A percentile compares a stretch with the other conserved stretches of the same genome.
Evolutionary conservation across 2,329 filamentous ascomycete genomes (phyloP).

Genomic region (Blumeriella jaapii): DNA sequence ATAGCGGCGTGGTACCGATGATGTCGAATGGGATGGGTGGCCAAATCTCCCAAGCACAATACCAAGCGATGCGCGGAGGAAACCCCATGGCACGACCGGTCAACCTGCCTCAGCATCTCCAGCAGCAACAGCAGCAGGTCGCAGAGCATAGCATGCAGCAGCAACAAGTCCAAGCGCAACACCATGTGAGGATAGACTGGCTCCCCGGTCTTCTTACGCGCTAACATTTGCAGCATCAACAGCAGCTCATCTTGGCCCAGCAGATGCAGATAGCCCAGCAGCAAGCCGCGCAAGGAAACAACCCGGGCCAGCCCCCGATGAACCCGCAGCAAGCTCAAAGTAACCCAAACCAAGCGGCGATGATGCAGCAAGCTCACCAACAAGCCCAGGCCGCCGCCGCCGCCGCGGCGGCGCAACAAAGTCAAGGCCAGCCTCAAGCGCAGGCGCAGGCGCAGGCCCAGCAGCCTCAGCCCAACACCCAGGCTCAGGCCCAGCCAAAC

Average conservation of each 20-base stretch:
- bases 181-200: conserved; percentile 14
- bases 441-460: conserved; percentile 35
- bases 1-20: conserved; percentile 38
- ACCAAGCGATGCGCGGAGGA: conserved; percentile 39
- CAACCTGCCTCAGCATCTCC: conserved; percentile 34
- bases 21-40: conserved; percentile 45
- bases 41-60: conserved; percentile 39
- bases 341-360: conserved; percentile 28
- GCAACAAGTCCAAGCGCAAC: conserved; percentile 28
- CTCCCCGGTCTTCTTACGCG: conserved; percentile 1
- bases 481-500: conserved; percentile 32
- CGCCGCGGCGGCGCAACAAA: conserved; percentile 30
- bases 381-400: conserved; percentile 28
- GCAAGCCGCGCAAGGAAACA: conserved; percentile 30
- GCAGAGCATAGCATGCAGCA: conserved; percentile 30
- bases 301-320: conserved; percentile 38
- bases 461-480: conserved; percentile 30
- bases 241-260: conserved; percentile 34
- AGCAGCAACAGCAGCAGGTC: conserved; percentile 29
- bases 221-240: conserved; percentile 18
- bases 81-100: conserved; percentile 33
- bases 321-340: conserved; percentile 32
- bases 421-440: conserved; percentile 32
- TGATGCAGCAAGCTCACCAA: conserved; percentile 29
- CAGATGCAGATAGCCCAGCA: conserved; percentile 38